These are phyloP conservation scores for Camelina neglecta DNA, from an alignment of 345 rosid genomes.

Conservation along the genomic window DNA sequence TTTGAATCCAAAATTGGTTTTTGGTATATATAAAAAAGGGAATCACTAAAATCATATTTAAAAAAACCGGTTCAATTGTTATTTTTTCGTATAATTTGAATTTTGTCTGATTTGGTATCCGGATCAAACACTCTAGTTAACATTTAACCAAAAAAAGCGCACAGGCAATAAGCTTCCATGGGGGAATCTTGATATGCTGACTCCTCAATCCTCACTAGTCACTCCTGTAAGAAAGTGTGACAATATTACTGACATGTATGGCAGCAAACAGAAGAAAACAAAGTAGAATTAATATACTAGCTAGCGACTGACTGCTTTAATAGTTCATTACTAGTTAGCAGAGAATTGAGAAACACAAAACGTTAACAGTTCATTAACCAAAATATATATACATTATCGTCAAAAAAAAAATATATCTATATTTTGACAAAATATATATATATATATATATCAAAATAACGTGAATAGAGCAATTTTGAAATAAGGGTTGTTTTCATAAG, in stretches of 20 bases:
- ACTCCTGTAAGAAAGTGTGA: conserved; percentile 42
- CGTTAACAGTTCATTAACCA: background rate
- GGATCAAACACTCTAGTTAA: background rate
- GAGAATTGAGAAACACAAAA: conserved; percentile 40
- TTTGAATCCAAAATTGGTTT: background rate
- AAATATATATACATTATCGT: no score
- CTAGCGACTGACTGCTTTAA: background rate
- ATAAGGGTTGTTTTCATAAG: no score
- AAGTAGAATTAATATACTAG: conserved; percentile 13
- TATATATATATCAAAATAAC: no score
- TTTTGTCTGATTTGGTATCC: background rate
- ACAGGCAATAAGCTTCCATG: background rate
- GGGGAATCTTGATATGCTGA: conserved; percentile 22
- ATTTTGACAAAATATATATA: no score
- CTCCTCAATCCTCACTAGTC: conserved; percentile 32
- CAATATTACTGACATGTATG: conserved; percentile 50
- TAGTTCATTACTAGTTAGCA: conserved; percentile 27
- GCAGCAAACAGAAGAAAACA: conserved; percentile 37
- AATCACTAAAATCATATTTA: no score
- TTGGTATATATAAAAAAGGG: background rate
- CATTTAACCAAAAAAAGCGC: background rate
- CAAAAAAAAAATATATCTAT: no score
- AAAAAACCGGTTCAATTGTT: background rate
- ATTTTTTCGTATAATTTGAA: background rate
- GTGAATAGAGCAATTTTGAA: no score